Percentiles rank a stretch among this genome's conserved stretches.
Conservation (phyloP, 2,329 filamentous ascomycete species). For the Stenocarpella maydis region DNA sequence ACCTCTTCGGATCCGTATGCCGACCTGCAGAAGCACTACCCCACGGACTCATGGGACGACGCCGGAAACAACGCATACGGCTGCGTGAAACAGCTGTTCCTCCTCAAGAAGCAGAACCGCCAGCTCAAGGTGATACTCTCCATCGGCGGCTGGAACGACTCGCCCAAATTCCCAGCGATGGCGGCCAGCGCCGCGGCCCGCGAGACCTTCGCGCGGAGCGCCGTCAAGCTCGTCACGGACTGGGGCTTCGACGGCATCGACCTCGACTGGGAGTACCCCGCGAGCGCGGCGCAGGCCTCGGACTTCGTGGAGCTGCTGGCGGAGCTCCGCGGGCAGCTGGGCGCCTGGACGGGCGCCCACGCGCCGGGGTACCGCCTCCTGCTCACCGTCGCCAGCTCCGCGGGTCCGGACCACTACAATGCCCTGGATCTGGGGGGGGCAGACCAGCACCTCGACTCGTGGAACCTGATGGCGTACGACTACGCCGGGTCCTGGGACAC, state of each 20-base stretch:
- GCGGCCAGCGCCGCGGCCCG: constrained; percentile 69
- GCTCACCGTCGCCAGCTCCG: constrained; percentile 47
- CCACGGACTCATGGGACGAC: constrained; percentile 69
- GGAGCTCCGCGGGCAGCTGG: constrained; percentile 50
- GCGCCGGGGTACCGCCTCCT: constrained; percentile 45
- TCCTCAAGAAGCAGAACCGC: constrained; percentile 79
- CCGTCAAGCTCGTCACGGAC: constrained; percentile 75
- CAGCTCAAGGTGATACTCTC: constrained; percentile 82
- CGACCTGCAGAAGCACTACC: constrained; percentile 74
- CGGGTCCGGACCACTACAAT: constrained; percentile 53
- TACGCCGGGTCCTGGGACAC: constrained; percentile 72
- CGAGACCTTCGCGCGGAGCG: constrained; percentile 70
- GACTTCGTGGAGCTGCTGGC: constrained; percentile 53
- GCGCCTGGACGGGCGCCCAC: constrained; percentile 41
- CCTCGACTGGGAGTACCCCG: constrained; percentile 65
- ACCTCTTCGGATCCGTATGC: constrained; percentile 68
- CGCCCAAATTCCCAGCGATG: constrained; percentile 70
- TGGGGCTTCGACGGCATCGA: constrained; percentile 67
- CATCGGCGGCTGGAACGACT: constrained; percentile 84
- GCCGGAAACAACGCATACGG: constrained; percentile 73
- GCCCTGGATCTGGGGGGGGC: constrained; percentile 55
- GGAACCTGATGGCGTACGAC: constrained; percentile 74
- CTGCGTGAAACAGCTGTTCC: constrained; percentile 77
- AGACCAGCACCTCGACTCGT: constrained; percentile 59
- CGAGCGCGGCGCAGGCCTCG: constrained; percentile 41